Conservation (phyloP, 495 filamentous ascomycete genomes). For the Astrothelium macrocarpum region DNA sequence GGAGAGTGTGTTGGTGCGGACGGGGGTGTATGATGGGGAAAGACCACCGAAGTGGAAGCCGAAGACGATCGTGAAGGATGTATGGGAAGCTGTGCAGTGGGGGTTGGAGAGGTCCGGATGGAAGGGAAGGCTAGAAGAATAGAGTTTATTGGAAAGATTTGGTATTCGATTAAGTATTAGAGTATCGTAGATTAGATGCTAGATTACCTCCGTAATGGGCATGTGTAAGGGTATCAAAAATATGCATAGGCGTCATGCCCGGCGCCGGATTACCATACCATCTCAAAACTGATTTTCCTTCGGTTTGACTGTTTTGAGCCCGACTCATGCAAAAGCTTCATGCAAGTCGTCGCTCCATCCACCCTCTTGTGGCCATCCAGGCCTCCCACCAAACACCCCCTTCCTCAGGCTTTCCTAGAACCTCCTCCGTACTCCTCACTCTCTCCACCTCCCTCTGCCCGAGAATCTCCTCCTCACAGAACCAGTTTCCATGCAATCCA, state of each 20-base stretch:
- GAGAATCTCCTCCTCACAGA: slow-evolving; percentile 45
- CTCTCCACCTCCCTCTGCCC: slow-evolving; percentile 24
- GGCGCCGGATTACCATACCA: not conserved
- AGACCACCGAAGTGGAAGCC: slow-evolving; percentile 45
- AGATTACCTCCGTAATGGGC: not conserved
- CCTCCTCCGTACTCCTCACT: slow-evolving; percentile 13
- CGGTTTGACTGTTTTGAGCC: not conserved
- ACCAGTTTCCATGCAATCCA: slow-evolving; percentile 58
- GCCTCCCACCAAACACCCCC: not conserved
- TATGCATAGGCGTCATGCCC: not conserved
- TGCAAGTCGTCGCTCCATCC: slow-evolving; percentile 14
- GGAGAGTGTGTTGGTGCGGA: slow-evolving; percentile 72
- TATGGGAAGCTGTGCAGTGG: slow-evolving; percentile 56
- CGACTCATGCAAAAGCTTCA: slow-evolving; percentile 1
- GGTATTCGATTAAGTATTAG: not conserved
- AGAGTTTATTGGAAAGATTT: not conserved
- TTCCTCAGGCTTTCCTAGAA: slow-evolving; percentile 7
- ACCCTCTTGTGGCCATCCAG: slow-evolving; percentile 16
- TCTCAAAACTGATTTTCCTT: not conserved
- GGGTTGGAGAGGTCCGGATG: slow-evolving; percentile 36
- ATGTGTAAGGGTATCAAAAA: not conserved
- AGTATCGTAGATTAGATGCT: not conserved
- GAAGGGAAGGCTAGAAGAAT: not conserved
- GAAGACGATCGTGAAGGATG: slow-evolving; percentile 54
- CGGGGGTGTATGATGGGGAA: slow-evolving; percentile 65